Evolutionary conservation across 148 eudicot genomes (phyloP).

Genomic region (Rhododendron henanense): DNA sequence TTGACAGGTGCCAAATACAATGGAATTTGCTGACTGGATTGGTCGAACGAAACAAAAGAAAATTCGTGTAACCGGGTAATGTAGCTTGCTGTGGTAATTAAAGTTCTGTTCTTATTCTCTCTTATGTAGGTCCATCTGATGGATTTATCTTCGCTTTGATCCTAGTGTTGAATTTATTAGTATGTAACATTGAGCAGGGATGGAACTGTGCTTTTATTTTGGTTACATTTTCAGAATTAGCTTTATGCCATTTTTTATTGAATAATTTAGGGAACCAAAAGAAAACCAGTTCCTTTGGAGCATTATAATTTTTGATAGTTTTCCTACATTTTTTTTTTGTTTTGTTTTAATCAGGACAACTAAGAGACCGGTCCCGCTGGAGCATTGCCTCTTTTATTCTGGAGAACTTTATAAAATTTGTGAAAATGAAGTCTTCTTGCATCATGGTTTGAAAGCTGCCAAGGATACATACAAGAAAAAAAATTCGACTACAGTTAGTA

Average conservation of each 20-base stretch:
- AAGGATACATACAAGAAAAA: conserved; percentile 77
- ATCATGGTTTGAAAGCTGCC: conserved; percentile 79
- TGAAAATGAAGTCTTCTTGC: conserved; percentile 60
- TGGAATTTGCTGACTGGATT: conserved; percentile 99
- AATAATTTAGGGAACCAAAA: neutral
- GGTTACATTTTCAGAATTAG: neutral
- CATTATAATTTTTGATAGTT: neutral
- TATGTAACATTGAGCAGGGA: neutral
- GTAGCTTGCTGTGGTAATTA: conserved; percentile 28
- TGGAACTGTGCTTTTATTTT: neutral
- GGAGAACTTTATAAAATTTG: conserved; percentile 90
- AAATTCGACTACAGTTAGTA: conserved; percentile 36
- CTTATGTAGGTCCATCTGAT: neutral
- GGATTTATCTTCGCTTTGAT: neutral
- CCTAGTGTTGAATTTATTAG: neutral
- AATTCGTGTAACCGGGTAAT: conserved; percentile 86
- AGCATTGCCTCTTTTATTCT: conserved; percentile 86
- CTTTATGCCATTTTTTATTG: neutral
- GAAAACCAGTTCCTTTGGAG: neutral
- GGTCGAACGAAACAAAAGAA: conserved; percentile 92
- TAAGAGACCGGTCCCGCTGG: conserved; percentile 96
- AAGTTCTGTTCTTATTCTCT: neutral
- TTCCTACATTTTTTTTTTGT: neutral
- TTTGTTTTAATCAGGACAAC: conserved; percentile 65
- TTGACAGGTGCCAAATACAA: conserved; percentile 89